Evolutionary conservation across 1,284 basidiomycete genomes (phyloP), one percentile per base, ranked within the genome.

Genomic region (Porodaedalea pini): DNA sequence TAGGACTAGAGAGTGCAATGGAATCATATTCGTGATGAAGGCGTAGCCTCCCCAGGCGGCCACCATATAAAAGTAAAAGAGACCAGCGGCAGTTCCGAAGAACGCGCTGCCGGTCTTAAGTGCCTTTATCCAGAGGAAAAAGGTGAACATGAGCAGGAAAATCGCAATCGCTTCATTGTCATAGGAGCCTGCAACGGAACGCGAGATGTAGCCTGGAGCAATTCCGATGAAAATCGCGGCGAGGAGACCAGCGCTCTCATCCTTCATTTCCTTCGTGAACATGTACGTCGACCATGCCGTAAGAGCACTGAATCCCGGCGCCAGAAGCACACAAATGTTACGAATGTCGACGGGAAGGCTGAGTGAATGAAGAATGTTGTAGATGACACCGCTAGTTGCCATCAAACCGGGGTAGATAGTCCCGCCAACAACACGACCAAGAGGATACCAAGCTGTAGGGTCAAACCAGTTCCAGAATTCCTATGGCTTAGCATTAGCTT

Each of bases 391-490:
- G 63, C 92, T 94, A 10, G 97, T 99, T 29, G 92, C 92, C 96
- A 99, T 98, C 45, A 98, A 78, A 64, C 94, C 97, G 2, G 97
- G 97, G 71, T 98, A 99, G 67, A 99, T 91, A 8, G 97, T 99
- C 47, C 96, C 96, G 56, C 97, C 97, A 43, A 98, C 96, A 50
- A 97, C 94, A 68, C 97, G 90, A 48, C 97, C 97, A 1, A 99
- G 86, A 11, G 97, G 97, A 70, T 99, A 99, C 97, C 93, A 96
- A 66, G 95, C 95, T 4, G 97, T 97, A 32, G 95, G 94, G 74
- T 99, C 97, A 71, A 99, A 99, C 97, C 97, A 99, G 72, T 99
- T 99, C 96, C 92, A 99, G 75, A 95, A 99, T 85, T 90, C 94
- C 94, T 94, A 66, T 53, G 55, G 27, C 60, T 1, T 58, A 54